Percentiles rank a stretch among this genome's conserved stretches.
Evolutionary conservation across 2,329 filamentous ascomycete species (phyloP).

Genomic region (Immersiporthe knoxdaviesiana): DNA sequence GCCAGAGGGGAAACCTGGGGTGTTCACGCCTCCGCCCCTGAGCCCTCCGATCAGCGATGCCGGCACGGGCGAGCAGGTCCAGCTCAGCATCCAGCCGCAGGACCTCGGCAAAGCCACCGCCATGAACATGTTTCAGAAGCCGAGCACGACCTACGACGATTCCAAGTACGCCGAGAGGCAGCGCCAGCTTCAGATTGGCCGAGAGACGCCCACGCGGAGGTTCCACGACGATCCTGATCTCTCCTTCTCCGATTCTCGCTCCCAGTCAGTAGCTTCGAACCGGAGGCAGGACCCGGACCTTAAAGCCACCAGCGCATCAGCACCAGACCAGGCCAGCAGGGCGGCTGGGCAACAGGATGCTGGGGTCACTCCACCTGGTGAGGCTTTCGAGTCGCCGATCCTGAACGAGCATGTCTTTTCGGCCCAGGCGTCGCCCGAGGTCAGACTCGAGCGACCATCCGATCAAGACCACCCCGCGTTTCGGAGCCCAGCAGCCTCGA

Average conservation of each 20-base stretch:
- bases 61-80: constrained; percentile 61
- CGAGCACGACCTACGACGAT: constrained; percentile 78
- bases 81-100: constrained; percentile 70
- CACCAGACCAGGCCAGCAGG: constrained; percentile 36
- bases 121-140: constrained; percentile 66
- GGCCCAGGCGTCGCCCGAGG: constrained; percentile 38
- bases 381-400: constrained; percentile 43
- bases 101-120: constrained; percentile 84
- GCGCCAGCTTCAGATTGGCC: constrained; percentile 76
- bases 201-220: constrained; percentile 61
- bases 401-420: constrained; percentile 29
- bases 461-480: constrained; percentile 61
- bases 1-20: constrained; percentile 44
- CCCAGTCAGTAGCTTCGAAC: constrained; percentile 51
- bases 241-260: constrained; percentile 45
- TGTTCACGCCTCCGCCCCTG: constrained; percentile 53
- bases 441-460: constrained; percentile 51
- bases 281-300: constrained; percentile 42
- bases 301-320: constrained; percentile 33
- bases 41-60: constrained; percentile 72
- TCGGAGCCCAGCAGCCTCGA: constrained; percentile 49
- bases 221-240: constrained; percentile 50
- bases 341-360: constrained; percentile 41
- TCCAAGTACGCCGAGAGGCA: constrained; percentile 82
- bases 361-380: constrained; percentile 48